Evolutionary conservation across 1,139 yeast genomes (phyloP).

Genomic region (Sugiyamaella paludigena): DNA sequence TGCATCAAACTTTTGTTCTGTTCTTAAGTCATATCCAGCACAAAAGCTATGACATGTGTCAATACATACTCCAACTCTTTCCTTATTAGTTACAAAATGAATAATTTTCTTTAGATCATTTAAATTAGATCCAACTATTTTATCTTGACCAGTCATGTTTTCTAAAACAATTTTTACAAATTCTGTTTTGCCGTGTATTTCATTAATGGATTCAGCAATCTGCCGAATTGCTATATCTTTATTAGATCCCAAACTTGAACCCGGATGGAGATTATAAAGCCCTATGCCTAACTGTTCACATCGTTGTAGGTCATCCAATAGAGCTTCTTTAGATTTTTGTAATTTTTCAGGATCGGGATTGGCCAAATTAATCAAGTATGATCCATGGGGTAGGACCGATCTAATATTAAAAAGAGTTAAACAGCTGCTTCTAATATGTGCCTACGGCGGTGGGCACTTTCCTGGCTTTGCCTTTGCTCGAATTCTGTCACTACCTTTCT

Average conservation of each 20-base stretch:
- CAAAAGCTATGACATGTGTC: constrained; percentile 97
- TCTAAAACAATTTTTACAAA: constrained; percentile 88
- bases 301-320: constrained; percentile 79
- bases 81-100: constrained; percentile 69
- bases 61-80: constrained; percentile 86
- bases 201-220: constrained; percentile 75
- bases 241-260: constrained; percentile 71
- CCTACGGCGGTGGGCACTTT: too few relatives aligned
- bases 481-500: too few relatives aligned
- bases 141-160: constrained; percentile 95
- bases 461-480: too few relatives aligned
- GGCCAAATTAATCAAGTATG: constrained; percentile 87
- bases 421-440: background rate
- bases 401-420: constrained; percentile 8
- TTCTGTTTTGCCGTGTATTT: constrained; percentile 66
- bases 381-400: constrained; percentile 90
- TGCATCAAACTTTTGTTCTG: constrained; percentile 51
- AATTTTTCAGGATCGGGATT: constrained; percentile 84
- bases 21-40: constrained; percentile 87
- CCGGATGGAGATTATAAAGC: constrained; percentile 91
- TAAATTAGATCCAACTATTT: constrained; percentile 73
- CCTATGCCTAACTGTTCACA: constrained; percentile 87
- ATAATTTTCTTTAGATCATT: constrained; percentile 77
- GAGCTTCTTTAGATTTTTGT: constrained; percentile 70
- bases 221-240: constrained; percentile 60